A percentile compares a stretch with the other conserved stretches of the same genome.
Conservation (phyloP, 306 rosid genomes). For the Dryas alaskensis region DNA sequence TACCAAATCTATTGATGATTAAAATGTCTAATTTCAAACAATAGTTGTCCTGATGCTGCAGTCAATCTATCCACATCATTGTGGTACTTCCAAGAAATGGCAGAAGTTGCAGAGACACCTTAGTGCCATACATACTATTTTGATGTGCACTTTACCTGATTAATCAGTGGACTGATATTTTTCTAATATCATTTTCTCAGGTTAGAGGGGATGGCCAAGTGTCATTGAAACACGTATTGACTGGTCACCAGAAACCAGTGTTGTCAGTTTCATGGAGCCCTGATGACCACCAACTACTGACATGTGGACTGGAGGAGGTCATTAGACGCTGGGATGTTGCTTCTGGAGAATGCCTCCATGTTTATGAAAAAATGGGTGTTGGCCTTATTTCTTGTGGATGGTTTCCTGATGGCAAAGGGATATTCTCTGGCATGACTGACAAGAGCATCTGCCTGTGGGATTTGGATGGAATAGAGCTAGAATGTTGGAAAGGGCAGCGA, state of each 20-base stretch:
- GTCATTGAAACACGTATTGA: constrained; percentile 48
- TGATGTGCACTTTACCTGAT: too few relatives aligned
- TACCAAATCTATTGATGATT: too few relatives aligned
- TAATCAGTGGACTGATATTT: too few relatives aligned
- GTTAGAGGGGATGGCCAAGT: constrained; percentile 43
- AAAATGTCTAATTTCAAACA: too few relatives aligned
- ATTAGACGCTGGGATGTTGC: constrained; percentile 68
- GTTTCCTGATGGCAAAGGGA: constrained; percentile 57
- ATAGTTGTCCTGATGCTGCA: too few relatives aligned
- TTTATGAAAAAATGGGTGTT: constrained; percentile 51
- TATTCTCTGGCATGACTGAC: constrained; percentile 56
- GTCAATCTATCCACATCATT: too few relatives aligned
- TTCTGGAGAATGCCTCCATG: constrained; percentile 50
- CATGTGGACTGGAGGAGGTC: constrained; percentile 64
- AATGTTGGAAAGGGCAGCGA: constrained; percentile 53
- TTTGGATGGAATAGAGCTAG: constrained; percentile 60
- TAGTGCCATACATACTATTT: too few relatives aligned
- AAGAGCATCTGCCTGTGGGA: constrained; percentile 70
- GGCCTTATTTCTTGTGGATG: constrained; percentile 59
- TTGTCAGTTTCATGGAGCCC: constrained; percentile 69
- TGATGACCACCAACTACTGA: constrained; percentile 55
- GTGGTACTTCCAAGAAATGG: too few relatives aligned
- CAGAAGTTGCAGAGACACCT: too few relatives aligned
- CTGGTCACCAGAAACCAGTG: constrained; percentile 62
- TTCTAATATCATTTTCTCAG: constrained; percentile 20